These are phyloP conservation scores for Puya raimondii DNA, from an alignment of 176 grass and related monocot species.

Conservation along the genomic window DNA sequence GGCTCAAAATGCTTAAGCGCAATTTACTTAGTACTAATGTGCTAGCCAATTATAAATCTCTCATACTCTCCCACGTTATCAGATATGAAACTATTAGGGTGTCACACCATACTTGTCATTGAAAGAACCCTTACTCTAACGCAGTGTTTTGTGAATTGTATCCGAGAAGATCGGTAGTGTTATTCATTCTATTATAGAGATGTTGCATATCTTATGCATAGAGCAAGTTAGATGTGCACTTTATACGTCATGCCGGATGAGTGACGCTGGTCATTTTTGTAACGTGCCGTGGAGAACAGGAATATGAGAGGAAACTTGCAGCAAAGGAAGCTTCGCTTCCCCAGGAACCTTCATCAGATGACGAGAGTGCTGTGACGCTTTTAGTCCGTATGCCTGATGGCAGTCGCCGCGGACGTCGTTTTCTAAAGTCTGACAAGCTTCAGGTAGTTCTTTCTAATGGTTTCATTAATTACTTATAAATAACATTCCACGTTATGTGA, in stretches of 20 bases:
- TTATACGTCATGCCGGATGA: background rate
- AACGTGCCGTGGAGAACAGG: constrained; percentile 28
- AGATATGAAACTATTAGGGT: too few relatives aligned
- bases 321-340: constrained; percentile 78
- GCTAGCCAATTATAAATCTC: too few relatives aligned
- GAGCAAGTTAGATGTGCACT: background rate
- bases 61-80: too few relatives aligned
- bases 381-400: constrained; percentile 92
- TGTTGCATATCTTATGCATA: background rate
- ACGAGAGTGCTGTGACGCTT: constrained; percentile 70
- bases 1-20: too few relatives aligned
- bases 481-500: constrained; percentile 14
- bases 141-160: background rate
- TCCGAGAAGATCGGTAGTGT: background rate
- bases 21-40: too few relatives aligned
- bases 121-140: background rate
- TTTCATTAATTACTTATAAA: constrained; percentile 18
- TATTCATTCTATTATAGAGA: background rate
- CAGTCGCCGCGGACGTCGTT: constrained; percentile 56
- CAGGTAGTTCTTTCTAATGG: constrained; percentile 34
- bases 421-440: constrained; percentile 90
- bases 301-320: constrained; percentile 66
- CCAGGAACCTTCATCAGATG: constrained; percentile 61
- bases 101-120: background rate
- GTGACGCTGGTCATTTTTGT: background rate